Evolutionary conservation across 2,329 filamentous ascomycete species (phyloP).

Genomic region (Exutisphaerella laricina): DNA sequence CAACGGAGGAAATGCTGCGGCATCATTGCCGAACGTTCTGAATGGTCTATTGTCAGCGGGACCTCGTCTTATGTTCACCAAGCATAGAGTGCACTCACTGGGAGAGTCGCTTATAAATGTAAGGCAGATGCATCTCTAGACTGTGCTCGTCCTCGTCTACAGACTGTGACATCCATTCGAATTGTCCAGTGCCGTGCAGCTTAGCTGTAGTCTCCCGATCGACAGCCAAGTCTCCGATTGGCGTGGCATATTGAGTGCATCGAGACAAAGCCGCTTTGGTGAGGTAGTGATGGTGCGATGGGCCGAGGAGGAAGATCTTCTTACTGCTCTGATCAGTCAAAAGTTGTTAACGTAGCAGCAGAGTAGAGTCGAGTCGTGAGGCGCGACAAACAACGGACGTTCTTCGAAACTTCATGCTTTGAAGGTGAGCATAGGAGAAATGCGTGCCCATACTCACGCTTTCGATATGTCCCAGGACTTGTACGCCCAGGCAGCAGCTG

Average conservation of each 20-base stretch:
- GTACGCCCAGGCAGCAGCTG: conserved; percentile 92
- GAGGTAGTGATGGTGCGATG: conserved; percentile 83
- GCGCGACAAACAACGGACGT: too few species aligned
- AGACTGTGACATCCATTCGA: conserved; percentile 57
- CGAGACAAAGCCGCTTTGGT: conserved; percentile 68
- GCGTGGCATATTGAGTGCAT: conserved; percentile 66
- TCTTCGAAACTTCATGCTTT: not conserved
- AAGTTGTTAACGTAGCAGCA: not conserved
- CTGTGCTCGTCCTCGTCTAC: conserved; percentile 84
- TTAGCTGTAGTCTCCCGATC: conserved; percentile 53
- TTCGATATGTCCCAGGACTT: conserved; percentile 75
- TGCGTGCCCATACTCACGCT: conserved; percentile 46
- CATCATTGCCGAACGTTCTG: conserved; percentile 32
- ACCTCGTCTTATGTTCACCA: not conserved
- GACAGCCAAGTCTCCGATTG: conserved; percentile 63
- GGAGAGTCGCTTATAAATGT: conserved; percentile 73
- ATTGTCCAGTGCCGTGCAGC: conserved; percentile 51
- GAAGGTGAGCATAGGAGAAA: not conserved
- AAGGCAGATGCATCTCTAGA: conserved; percentile 93
- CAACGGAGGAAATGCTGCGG: conserved; percentile 62
- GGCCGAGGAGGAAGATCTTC: conserved; percentile 85
- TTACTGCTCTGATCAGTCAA: conserved; percentile 49
- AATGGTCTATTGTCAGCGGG: conserved; percentile 4
- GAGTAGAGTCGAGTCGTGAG: too few species aligned
- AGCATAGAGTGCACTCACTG: conserved; percentile 30